Conservation (phyloP, 805 yeast species). For the Spathaspora sp. region DNA sequence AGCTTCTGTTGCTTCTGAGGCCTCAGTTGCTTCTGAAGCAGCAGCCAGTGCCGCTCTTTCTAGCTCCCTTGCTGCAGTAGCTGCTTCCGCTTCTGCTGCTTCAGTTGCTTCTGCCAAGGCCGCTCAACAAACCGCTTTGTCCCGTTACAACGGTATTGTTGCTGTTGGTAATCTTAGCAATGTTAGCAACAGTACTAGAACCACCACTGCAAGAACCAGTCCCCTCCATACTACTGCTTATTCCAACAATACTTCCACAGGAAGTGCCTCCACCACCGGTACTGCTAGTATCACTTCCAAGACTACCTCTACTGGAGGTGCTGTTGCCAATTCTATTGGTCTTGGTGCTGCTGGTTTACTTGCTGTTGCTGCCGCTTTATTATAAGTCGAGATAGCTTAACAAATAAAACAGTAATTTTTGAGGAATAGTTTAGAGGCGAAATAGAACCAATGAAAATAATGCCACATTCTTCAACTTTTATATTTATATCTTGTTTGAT, state of each 20-base stretch:
- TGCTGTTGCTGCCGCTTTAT: constrained; percentile 20
- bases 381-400: constrained; percentile 1
- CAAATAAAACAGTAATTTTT: not conserved
- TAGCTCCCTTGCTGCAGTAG: constrained; percentile 9
- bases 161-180: constrained; percentile 8
- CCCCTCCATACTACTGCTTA: constrained; percentile 7
- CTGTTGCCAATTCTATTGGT: constrained; percentile 12
- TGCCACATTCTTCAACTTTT: not conserved
- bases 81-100: constrained; percentile 15
- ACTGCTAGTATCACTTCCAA: constrained; percentile 6
- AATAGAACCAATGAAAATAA: not conserved
- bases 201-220: constrained; percentile 7
- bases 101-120: constrained; percentile 15
- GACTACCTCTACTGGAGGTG: constrained; percentile 8
- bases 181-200: constrained; percentile 5
- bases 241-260: constrained; percentile 5
- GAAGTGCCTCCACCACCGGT: constrained; percentile 3
- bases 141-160: constrained; percentile 9
- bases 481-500: not conserved
- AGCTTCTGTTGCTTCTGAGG: constrained; percentile 17
- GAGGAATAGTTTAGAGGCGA: not conserved
- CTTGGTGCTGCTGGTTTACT: constrained; percentile 19
- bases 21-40: constrained; percentile 10
- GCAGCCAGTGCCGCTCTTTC: constrained; percentile 5
- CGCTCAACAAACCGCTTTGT: constrained; percentile 9